Percentiles rank a stretch among this genome's conserved stretches.
phyloP scores from a whole-genome alignment of 495 filamentous ascomycete genomes.

The Penicillium odoratum region DNA sequence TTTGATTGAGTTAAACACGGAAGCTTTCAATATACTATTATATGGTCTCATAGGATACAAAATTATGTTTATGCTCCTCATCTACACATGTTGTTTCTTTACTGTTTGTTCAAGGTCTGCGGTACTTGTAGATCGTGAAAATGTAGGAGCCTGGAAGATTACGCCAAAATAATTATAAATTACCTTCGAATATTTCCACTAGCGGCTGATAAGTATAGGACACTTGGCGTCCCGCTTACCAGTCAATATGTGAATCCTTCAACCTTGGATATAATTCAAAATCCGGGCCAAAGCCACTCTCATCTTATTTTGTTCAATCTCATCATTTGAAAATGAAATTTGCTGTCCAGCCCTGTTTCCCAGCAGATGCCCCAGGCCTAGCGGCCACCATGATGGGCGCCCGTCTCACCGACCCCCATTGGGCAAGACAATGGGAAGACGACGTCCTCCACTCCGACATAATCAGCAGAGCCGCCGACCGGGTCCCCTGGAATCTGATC shows the following conservation, averaged over 20 bases:
- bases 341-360: slow-evolving; percentile 10
- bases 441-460: background rate
- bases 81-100: no score
- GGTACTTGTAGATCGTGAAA: background rate
- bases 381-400: slow-evolving; percentile 10
- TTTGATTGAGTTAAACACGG: no score
- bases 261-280: background rate
- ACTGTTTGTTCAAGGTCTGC: no score
- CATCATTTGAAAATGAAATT: background rate
- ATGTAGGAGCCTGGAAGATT: background rate
- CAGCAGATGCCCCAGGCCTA: slow-evolving; percentile 11
- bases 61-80: no score
- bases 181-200: background rate
- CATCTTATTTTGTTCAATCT: background rate
- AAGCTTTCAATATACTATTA: no score
- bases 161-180: background rate
- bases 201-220: slow-evolving; percentile 1
- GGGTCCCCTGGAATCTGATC: slow-evolving; percentile 7
- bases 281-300: background rate
- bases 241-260: background rate
- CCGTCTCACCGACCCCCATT: slow-evolving; percentile 19
- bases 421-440: slow-evolving; percentile 8
- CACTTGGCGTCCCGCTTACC: background rate
- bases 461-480: background rate
- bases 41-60: no score